Base-by-base conservation (phyloP, 352 stramenopile species). In the Phytophthora palmivora region DNA sequence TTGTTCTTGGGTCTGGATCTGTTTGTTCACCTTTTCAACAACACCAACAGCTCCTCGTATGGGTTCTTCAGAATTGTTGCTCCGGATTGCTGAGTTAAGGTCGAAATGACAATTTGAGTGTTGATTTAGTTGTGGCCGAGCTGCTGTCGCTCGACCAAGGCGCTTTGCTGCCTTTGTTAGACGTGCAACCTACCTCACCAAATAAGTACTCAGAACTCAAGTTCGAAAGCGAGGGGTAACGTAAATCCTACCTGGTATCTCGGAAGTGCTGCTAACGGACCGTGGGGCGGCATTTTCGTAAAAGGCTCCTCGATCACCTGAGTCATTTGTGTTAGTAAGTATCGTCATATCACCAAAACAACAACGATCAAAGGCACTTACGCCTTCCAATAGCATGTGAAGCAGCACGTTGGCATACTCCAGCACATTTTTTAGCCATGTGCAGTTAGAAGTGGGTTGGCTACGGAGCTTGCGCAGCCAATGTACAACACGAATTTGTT, bases 231-330 rank as follows among this genome's bases (percentile, higher is more conserved):
- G 26, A 30, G 37, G 14, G 44, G 39, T 8, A 1, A 6, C n/a
- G 38, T 28, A 42, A 26, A 32, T 50, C 39, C 55, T 9, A 87
- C 78, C 47, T 82, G 71, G 50, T 84, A 71, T 14, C 82, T 66
- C 14, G 78, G 75, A 10, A 91, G 64, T 4, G 60, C 63, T 38
- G 76, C 65, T 37, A 91, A 59, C 16, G 76, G 78, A 6, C 80
- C 82, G 58, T 88, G 74, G 11, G 82, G 76, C 12, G 82, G 78
- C 70, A 91, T 85, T 65, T 77, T 87, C 12, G 71, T 72, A 59
- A 91, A 89, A 1, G 76, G 79, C 33, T 86, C 76, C 5, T 75
- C 65, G n/a, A 89, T 19, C 8, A 60, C 48, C 77, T 91, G 19
- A n/a, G 8, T 2, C 15, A 14, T 42, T 26, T 6, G 16, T 54